These are phyloP conservation scores for Solanum hybrid DNA, from an alignment of 305 asterid species.

Conservation along the genomic window DNA sequence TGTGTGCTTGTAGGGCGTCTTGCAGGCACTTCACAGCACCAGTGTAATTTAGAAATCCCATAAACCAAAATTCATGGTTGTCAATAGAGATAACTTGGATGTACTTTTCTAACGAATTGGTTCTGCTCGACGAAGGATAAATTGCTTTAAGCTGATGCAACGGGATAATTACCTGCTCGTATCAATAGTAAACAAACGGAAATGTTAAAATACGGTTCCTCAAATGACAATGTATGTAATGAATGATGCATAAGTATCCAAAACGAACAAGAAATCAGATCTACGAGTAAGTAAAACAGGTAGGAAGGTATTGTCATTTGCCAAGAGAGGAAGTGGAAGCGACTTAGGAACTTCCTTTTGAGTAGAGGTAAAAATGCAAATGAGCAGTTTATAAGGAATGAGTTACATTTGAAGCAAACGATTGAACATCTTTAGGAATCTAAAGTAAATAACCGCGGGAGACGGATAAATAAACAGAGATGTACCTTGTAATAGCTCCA, in stretches of 20 bases:
- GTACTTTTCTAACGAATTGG: constrained; percentile 66
- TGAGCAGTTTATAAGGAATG: neutral
- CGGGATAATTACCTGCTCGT: constrained; percentile 74
- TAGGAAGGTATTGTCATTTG: neutral
- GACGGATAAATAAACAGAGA: neutral
- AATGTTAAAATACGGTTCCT: neutral
- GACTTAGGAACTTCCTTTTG: neutral
- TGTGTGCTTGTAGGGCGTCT: constrained; percentile 33
- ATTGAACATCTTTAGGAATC: neutral
- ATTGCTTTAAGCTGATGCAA: constrained; percentile 88
- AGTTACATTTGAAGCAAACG: neutral
- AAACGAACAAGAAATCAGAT: neutral
- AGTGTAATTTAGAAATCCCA: constrained; percentile 75
- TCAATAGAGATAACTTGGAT: constrained; percentile 81
- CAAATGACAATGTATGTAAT: neutral
- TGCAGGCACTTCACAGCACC: constrained; percentile 67
- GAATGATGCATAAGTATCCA: neutral
- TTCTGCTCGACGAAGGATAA: constrained; percentile 65
- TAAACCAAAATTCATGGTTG: constrained; percentile 72
- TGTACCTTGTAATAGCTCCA: constrained; percentile 98
- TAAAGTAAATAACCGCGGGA: neutral
- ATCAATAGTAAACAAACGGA: neutral
- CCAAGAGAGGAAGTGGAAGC: neutral
- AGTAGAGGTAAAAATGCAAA: neutral
- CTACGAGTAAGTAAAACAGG: too few species aligned